These are phyloP conservation scores for Vitellaria paradoxa DNA, from an alignment of 179 eudicot species.

Conservation along the genomic window DNA sequence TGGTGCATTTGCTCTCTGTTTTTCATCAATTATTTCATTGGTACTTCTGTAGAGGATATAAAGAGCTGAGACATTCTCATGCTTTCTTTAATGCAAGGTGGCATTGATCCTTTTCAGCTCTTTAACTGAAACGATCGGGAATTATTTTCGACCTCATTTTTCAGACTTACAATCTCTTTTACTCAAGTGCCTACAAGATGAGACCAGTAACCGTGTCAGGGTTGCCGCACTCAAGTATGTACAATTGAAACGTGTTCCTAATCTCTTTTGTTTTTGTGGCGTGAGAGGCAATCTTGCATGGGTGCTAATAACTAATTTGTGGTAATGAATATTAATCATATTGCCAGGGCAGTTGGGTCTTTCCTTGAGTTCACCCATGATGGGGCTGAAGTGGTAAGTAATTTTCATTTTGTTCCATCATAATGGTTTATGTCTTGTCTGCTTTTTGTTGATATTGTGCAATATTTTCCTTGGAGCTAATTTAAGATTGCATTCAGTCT, in stretches of 20 bases:
- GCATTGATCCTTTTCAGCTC: constrained; percentile 96
- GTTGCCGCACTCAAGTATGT: constrained; percentile 95
- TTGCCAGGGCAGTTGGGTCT: constrained; percentile 90
- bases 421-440: background rate
- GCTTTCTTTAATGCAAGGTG: constrained; percentile 50
- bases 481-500: background rate
- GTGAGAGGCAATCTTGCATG: constrained; percentile 3
- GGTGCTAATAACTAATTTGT: constrained; percentile 9
- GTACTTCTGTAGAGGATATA: background rate
- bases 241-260: constrained; percentile 6
- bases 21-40: background rate
- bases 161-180: constrained; percentile 79
- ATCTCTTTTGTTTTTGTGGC: constrained; percentile 11
- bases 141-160: constrained; percentile 82
- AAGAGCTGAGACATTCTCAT: constrained; percentile 5
- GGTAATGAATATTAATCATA: constrained; percentile 3
- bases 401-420: constrained; percentile 1
- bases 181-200: constrained; percentile 88
- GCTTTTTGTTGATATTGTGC: background rate
- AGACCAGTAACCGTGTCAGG: constrained; percentile 88
- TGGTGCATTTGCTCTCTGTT: background rate
- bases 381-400: constrained; percentile 77
- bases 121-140: constrained; percentile 93
- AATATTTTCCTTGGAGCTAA: background rate
- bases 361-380: constrained; percentile 88